Conservation (phyloP, 441 rosid genomes). For the Omphalea diandra region DNA sequence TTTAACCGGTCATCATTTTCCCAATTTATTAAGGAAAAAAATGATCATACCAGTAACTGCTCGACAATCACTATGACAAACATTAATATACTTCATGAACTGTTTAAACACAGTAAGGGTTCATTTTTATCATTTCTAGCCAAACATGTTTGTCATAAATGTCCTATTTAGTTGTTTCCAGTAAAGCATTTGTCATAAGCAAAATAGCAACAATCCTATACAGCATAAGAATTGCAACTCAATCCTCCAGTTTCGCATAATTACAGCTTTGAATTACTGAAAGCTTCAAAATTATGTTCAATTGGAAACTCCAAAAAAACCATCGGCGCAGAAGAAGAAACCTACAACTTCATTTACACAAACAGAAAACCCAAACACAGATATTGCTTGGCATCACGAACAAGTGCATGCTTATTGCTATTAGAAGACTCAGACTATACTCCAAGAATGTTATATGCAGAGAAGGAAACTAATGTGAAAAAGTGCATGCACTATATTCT, state of each 20-base stretch:
- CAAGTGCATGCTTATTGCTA: too few relatives aligned
- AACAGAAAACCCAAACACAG: not conserved
- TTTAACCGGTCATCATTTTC: too few relatives aligned
- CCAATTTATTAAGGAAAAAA: too few relatives aligned
- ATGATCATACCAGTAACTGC: not conserved
- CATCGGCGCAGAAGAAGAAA: too few relatives aligned
- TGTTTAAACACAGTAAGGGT: not conserved
- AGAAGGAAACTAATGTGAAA: not conserved
- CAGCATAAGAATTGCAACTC: not conserved
- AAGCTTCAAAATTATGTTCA: not conserved
- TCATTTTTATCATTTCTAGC: not conserved
- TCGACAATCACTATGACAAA: not conserved
- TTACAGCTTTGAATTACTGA: not conserved
- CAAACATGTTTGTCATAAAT: too few relatives aligned
- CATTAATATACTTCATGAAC: not conserved
- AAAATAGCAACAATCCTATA: not conserved
- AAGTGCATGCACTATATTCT: not conserved
- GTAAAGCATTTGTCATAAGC: constrained; percentile 5
- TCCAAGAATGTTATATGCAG: not conserved
- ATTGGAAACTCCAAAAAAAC: not conserved
- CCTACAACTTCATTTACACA: not conserved
- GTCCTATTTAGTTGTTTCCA: not conserved
- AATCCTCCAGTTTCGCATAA: not conserved
- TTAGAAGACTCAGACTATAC: not conserved
- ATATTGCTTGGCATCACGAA: not conserved